phyloP scores from a whole-genome alignment of 2,329 filamentous ascomycete genomes.

The Pseudopyrenochaeta lycopersici region DNA sequence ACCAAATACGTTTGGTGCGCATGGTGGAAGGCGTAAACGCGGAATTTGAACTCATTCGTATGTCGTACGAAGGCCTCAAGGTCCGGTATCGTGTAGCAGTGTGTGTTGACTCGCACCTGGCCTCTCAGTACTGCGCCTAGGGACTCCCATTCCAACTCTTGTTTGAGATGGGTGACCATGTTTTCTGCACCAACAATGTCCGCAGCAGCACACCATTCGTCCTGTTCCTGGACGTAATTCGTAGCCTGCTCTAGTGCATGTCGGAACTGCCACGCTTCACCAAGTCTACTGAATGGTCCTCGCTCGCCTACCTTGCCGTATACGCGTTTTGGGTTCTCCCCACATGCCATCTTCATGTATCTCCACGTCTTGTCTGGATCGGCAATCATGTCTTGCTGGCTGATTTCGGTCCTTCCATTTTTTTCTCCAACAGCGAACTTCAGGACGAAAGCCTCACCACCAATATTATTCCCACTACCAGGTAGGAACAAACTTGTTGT shows the following conservation, averaged over 20 bases:
- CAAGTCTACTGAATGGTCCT: constrained; percentile 69
- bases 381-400: constrained; percentile 70
- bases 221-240: constrained; percentile 65
- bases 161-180: constrained; percentile 67
- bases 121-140: constrained; percentile 70
- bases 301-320: constrained; percentile 65
- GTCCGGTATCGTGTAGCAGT: constrained; percentile 76
- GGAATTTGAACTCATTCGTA: constrained; percentile 76
- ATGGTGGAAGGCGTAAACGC: constrained; percentile 73
- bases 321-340: constrained; percentile 72
- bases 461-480: constrained; percentile 77
- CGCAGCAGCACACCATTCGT: constrained; percentile 73
- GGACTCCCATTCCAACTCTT: constrained; percentile 70
- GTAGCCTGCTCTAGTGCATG: constrained; percentile 72
- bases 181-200: constrained; percentile 60
- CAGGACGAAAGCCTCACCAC: constrained; percentile 73
- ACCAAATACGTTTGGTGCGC: constrained; percentile 73
- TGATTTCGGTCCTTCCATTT: constrained; percentile 70
- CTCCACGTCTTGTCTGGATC: constrained; percentile 72
- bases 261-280: constrained; percentile 74
- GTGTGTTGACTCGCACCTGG: constrained; percentile 74
- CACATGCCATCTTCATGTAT: constrained; percentile 81
- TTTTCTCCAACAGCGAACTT: constrained; percentile 71
- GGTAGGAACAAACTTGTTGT: constrained; percentile 73
- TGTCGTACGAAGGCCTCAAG: constrained; percentile 75